Evolutionary conservation across 768 basidiomycete species (phyloP), one percentile per base, ranked within the genome.

Genomic region (Tephrocybe sp.): DNA sequence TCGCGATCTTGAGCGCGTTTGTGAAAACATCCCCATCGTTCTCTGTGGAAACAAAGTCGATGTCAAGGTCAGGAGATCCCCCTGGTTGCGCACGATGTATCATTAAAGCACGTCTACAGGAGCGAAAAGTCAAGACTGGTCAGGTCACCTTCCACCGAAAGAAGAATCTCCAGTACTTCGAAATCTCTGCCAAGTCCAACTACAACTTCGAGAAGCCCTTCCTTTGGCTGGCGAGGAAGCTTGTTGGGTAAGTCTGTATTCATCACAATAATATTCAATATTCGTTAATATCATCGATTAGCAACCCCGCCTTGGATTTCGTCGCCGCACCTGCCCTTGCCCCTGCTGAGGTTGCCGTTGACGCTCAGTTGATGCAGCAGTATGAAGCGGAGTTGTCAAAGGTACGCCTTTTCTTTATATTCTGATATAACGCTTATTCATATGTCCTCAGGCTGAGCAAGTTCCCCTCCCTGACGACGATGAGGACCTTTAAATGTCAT

Each of bases 161-260:
- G 91, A 99, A 99, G 83, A 98, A 96, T 74, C 82, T 99, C 46
- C 97, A 98, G 68, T 99, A 99, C 78, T 99, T 95, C 68, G 97
- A 99, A 66, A 98, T 99, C 61, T 98, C 97, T 0, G 97, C 97
- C 48, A 99, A 99, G 75, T 98, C 95, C 40, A 99, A 99, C 80
- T 99, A 98, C 73, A 99, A 99, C 80, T 98, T 98, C 66, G 97
- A 99, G 75, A 98, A 98, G 71, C 97, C 97, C 44, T 98, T 99
- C 92, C 82, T 99, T 57, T 98, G 97, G 97, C 80, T 98, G 68
- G 95, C 92, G 52, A 84, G 93, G 76, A 99, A 98, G 76, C 80
- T 99, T 56, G 95, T 96, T 58, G 96, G 94, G 92, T 93, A 62
- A 55, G 90, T 77, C 17, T 36, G 26, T 16, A 20, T 1, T 30